Evolutionary conservation across 2,329 filamentous ascomycete species (phyloP).

Genomic region (Exophiala bonariae): DNA sequence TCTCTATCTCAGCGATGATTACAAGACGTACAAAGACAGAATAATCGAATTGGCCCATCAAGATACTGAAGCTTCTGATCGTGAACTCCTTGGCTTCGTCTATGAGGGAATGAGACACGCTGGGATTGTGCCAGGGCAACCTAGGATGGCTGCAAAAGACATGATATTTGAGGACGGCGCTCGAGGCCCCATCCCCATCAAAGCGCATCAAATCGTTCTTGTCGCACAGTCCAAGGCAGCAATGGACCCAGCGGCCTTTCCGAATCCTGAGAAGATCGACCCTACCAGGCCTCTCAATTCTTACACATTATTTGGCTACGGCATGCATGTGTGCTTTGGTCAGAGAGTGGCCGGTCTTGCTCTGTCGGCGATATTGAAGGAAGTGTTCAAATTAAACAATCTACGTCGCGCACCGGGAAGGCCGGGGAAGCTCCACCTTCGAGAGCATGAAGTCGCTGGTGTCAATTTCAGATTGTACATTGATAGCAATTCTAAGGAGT

Average conservation of each 20-base stretch:
- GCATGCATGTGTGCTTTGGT: conserved; percentile 44
- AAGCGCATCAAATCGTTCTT: conserved; percentile 44
- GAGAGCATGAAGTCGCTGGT: conserved; percentile 49
- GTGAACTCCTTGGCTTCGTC: conserved; percentile 54
- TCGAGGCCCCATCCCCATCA: conserved; percentile 49
- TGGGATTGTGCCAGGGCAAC: conserved; percentile 52
- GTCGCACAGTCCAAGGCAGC: conserved; percentile 33
- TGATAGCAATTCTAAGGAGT: conserved; percentile 49
- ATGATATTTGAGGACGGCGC: conserved; percentile 45
- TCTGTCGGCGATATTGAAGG: conserved; percentile 43
- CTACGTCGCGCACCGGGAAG: conserved; percentile 39
- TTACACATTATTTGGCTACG: conserved; percentile 43
- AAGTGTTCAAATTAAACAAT: conserved; percentile 48
- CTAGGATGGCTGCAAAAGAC: conserved; percentile 48
- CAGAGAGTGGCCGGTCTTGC: conserved; percentile 40
- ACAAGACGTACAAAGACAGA: conserved; percentile 52
- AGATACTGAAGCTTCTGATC: conserved; percentile 41
- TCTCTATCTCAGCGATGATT: conserved; percentile 50
- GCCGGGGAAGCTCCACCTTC: conserved; percentile 42
- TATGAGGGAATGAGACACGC: conserved; percentile 57
- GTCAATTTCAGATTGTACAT: conserved; percentile 51
- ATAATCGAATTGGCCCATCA: conserved; percentile 52
- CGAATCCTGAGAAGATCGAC: conserved; percentile 40
- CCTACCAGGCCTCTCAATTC: conserved; percentile 42
- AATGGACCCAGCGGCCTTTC: conserved; percentile 38